These are phyloP conservation scores for Fusarium nisikadoi DNA, from an alignment of 2,329 filamentous ascomycete species.

Conservation along the genomic window DNA sequence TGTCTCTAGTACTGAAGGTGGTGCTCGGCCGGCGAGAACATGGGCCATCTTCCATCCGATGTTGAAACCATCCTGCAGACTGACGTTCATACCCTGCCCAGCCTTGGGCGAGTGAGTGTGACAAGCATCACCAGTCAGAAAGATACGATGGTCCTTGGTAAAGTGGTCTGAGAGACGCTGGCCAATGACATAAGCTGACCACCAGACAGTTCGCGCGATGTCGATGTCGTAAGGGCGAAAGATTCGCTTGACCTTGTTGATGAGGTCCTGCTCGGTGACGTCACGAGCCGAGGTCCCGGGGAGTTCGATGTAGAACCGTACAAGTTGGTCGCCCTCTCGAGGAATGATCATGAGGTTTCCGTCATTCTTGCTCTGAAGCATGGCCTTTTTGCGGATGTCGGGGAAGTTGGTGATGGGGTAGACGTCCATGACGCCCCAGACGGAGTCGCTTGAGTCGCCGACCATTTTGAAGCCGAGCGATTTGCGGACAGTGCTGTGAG, in stretches of 20 bases:
- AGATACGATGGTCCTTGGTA: slow-evolving; percentile 68
- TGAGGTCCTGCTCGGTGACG: slow-evolving; percentile 41
- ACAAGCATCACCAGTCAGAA: slow-evolving; percentile 74
- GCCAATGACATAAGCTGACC: slow-evolving; percentile 66
- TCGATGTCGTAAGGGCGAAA: slow-evolving; percentile 62
- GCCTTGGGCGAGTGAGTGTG: slow-evolving; percentile 66
- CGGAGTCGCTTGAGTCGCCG: slow-evolving; percentile 44
- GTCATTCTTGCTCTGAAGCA: slow-evolving; percentile 36
- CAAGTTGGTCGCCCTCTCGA: slow-evolving; percentile 39
- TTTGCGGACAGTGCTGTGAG: slow-evolving; percentile 42
- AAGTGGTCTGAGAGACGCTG: slow-evolving; percentile 57
- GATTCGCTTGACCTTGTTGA: slow-evolving; percentile 59
- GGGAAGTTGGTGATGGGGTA: slow-evolving; percentile 44
- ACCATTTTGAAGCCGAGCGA: slow-evolving; percentile 41
- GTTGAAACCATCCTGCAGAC: slow-evolving; percentile 70
- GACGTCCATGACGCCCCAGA: slow-evolving; percentile 46
- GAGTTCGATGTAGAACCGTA: slow-evolving; percentile 38
- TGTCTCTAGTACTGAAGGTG: slow-evolving; percentile 50
- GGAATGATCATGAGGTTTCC: slow-evolving; percentile 45
- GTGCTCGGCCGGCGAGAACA: slow-evolving; percentile 48
- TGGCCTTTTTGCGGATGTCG: slow-evolving; percentile 45
- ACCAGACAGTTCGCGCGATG: slow-evolving; percentile 48
- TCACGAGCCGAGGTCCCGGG: slow-evolving; percentile 8
- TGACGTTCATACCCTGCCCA: slow-evolving; percentile 78
- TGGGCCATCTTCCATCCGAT: slow-evolving; percentile 66